Evolutionary conservation across 139 green algal genomes (phyloP).

Genomic region (Tetradesmus obliquus): DNA sequence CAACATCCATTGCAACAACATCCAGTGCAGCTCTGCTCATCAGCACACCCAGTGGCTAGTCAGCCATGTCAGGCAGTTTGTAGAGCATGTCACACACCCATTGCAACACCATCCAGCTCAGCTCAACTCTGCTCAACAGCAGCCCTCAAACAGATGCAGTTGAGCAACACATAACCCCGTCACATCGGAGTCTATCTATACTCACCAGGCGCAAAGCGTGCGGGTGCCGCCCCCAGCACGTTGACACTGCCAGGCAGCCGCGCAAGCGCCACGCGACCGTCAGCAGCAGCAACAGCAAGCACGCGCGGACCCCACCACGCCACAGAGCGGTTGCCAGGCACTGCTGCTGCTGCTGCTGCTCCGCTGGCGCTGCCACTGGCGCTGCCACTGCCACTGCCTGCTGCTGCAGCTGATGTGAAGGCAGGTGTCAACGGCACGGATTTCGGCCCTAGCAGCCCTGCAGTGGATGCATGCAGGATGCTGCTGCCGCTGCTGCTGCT

Average conservation of each 20-base stretch:
- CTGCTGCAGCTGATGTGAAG: background rate
- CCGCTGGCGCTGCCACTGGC: background rate
- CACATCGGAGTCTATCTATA: too few relatives aligned
- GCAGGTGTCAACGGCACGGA: background rate
- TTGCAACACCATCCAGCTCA: too few relatives aligned
- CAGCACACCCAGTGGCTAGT: too few relatives aligned
- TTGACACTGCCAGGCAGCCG: constrained; percentile 46
- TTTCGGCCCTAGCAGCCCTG: background rate
- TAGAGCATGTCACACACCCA: too few relatives aligned
- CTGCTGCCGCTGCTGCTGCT: background rate
- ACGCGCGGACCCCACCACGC: constrained; percentile 35
- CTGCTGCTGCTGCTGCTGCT: constrained; percentile 33
- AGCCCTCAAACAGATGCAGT: too few relatives aligned
- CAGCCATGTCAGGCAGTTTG: too few relatives aligned
- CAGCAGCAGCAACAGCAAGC: constrained; percentile 27
- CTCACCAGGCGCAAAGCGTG: constrained; percentile 22
- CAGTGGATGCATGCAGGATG: background rate
- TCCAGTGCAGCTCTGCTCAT: too few relatives aligned
- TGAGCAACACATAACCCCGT: too few relatives aligned
- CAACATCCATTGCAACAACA: too few relatives aligned
- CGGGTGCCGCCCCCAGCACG: constrained; percentile 26
- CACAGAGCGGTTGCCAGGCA: background rate
- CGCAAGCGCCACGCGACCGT: constrained; percentile 43
- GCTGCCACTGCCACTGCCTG: background rate
- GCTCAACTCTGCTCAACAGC: too few relatives aligned